These are phyloP conservation scores for Mercurialis annua DNA, from an alignment of 345 rosid genomes.

Conservation along the genomic window DNA sequence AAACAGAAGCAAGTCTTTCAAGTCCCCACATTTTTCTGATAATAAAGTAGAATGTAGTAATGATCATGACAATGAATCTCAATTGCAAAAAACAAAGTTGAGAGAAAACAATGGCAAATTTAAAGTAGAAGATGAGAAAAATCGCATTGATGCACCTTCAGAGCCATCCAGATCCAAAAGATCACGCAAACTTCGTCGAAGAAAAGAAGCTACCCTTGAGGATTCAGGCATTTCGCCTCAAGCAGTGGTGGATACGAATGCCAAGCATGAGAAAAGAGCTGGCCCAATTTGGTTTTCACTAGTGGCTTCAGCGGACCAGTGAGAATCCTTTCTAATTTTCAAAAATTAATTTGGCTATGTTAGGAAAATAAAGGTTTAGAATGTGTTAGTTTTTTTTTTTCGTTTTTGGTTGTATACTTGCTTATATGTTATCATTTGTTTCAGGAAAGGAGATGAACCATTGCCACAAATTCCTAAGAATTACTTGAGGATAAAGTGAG, in stretches of 20 bases:
- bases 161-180: slow-evolving; percentile 16
- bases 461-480: slow-evolving; percentile 31
- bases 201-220: slow-evolving; percentile 7
- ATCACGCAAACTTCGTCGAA: slow-evolving; percentile 23
- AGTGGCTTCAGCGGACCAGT: slow-evolving; percentile 31
- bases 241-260: slow-evolving; percentile 11
- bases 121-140: slow-evolving; percentile 21
- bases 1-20: slow-evolving; percentile 28
- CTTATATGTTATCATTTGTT: neutral
- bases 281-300: slow-evolving; percentile 32
- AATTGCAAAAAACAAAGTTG: slow-evolving; percentile 15
- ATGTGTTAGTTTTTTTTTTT: slow-evolving; percentile 9
- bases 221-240: slow-evolving; percentile 20
- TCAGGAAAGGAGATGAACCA: slow-evolving; percentile 30
- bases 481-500: slow-evolving; percentile 29
- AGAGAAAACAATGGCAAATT: slow-evolving; percentile 16
- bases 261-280: slow-evolving; percentile 22
- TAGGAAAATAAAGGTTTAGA: slow-evolving; percentile 9
- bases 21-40: slow-evolving; percentile 20
- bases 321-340: slow-evolving; percentile 26
- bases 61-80: slow-evolving; percentile 15
- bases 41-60: slow-evolving; percentile 12
- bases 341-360: no score
- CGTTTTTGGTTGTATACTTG: slow-evolving; percentile 5
- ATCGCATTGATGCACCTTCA: neutral